Percentiles rank a stretch among this genome's conserved stretches.
phyloP scores from a whole-genome alignment of 2,329 filamentous ascomycete genomes.

The Colletotrichum camelliae region DNA sequence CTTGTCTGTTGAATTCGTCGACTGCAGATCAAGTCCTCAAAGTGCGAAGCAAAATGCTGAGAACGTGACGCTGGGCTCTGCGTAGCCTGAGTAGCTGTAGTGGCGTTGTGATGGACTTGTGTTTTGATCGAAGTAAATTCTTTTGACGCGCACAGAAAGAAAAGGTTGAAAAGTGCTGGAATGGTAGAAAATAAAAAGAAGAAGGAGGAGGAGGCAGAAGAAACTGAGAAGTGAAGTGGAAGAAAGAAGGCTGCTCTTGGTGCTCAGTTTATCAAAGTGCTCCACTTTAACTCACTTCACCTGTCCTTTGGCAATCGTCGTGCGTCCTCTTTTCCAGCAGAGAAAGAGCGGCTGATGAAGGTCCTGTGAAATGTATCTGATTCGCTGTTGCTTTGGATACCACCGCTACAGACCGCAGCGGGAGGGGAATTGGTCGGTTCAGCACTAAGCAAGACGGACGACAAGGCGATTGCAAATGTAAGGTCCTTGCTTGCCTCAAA shows the following conservation, averaged over 20 bases:
- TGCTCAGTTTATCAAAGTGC: background rate
- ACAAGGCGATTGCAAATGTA: background rate
- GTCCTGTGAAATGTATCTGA: background rate
- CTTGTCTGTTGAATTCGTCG: background rate
- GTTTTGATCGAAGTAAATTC: background rate
- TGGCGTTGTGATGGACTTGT: background rate
- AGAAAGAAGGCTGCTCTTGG: background rate
- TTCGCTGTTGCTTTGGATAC: background rate
- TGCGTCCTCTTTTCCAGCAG: background rate
- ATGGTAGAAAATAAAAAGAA: background rate
- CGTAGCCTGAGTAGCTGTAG: background rate
- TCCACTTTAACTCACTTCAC: background rate
- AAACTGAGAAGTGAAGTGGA: background rate
- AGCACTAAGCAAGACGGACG: background rate
- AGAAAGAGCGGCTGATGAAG: background rate
- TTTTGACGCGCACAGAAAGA: background rate
- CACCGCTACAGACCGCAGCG: background rate
- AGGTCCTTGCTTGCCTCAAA: background rate
- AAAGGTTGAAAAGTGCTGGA: background rate
- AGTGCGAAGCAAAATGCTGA: background rate
- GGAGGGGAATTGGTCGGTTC: background rate
- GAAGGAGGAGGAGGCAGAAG: background rate
- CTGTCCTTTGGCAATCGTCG: background rate
- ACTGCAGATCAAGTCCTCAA: background rate
- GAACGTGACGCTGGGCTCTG: background rate